Conservation (phyloP, 139 green algal genomes). For the Medakamo hakoo region DNA sequence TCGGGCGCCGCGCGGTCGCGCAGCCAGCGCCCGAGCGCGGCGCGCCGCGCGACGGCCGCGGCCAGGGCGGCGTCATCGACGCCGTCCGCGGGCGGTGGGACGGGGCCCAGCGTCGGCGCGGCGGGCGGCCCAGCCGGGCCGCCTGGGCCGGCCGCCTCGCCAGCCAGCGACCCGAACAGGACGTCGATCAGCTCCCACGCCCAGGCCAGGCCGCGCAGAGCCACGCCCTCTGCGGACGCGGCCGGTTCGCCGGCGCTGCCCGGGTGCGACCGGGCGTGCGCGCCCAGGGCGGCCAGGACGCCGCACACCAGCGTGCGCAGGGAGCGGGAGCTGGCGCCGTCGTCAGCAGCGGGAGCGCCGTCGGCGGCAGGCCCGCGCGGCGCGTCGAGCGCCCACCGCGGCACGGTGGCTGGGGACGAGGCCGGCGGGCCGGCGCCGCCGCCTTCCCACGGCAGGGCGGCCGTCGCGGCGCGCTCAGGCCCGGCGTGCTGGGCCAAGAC, state of each 20-base stretch:
- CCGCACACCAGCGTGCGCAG: slow-evolving; percentile 6
- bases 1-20: slow-evolving; percentile 15
- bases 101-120: neutral
- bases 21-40: slow-evolving; percentile 30
- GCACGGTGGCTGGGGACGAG: neutral
- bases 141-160: slow-evolving; percentile 1
- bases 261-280: neutral
- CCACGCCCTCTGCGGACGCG: neutral
- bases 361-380: too few species aligned
- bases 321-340: neutral
- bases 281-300: slow-evolving; percentile 3
- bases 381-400: slow-evolving; percentile 19
- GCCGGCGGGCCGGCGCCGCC: neutral
- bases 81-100: neutral
- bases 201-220: slow-evolving; percentile 30
- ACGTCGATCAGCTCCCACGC: slow-evolving; percentile 54
- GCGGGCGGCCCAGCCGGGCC: neutral
- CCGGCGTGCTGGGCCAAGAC: too few species aligned
- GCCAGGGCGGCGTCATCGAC: slow-evolving; percentile 4
- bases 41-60: slow-evolving; percentile 18
- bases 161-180: slow-evolving; percentile 22
- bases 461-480: too few species aligned
- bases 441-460: too few species aligned
- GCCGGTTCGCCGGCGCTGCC: neutral
- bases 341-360: neutral